Evolutionary conservation across 2,329 filamentous ascomycete species (phyloP).

Genomic region (Phyllosticta capitalensis): DNA sequence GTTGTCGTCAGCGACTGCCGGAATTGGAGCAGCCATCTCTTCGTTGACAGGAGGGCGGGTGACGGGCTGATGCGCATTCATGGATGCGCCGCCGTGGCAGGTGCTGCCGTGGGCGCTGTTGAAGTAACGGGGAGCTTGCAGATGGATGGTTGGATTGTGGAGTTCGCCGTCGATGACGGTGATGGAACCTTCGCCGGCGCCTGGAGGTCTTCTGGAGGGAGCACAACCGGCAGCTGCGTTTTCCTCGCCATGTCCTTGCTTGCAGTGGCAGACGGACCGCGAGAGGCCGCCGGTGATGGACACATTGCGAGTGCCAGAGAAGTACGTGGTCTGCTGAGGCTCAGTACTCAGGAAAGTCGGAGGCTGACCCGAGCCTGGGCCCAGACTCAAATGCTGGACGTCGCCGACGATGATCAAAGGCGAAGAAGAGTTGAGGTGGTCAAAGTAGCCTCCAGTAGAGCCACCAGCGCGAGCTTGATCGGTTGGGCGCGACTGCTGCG

Average conservation of each 20-base stretch:
- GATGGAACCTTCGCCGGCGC: neutral
- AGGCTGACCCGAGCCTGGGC: neutral
- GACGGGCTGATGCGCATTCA: neutral
- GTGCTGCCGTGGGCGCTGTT: neutral
- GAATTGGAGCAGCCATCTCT: neutral
- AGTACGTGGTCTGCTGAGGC: neutral
- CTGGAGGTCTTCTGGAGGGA: neutral
- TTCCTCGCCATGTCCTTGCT: neutral
- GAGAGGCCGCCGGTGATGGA: neutral
- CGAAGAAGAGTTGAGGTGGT: neutral
- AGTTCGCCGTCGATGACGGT: neutral
- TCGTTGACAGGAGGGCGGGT: neutral
- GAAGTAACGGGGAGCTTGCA: neutral
- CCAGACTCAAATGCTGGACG: neutral
- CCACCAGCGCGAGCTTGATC: neutral
- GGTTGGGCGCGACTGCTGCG: neutral
- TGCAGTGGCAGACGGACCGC: neutral
- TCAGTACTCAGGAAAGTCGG: neutral
- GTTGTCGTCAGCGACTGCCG: no score
- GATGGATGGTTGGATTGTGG: neutral
- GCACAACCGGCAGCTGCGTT: neutral
- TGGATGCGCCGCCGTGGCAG: neutral
- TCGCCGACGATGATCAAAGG: neutral
- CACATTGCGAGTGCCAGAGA: neutral
- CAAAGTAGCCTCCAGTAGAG: neutral